Evolutionary conservation across 2,329 filamentous ascomycete species (phyloP).

Genomic region (Scytalidium sp.): DNA sequence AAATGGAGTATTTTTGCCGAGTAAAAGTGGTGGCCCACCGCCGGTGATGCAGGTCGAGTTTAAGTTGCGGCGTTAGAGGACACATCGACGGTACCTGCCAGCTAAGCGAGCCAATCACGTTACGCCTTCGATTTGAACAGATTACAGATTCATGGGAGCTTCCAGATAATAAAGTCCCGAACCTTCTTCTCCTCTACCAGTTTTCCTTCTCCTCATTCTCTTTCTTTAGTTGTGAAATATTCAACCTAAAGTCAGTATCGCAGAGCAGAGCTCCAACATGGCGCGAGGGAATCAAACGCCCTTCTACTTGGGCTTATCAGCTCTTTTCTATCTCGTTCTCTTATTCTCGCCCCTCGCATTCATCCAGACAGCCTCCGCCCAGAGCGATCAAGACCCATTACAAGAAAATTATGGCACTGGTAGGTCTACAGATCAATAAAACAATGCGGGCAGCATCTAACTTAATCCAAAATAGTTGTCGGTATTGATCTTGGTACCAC

Average conservation of each 20-base stretch:
- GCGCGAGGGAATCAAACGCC: conserved; percentile 61
- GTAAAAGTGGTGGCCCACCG: not conserved
- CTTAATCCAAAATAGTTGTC: conserved; percentile 57
- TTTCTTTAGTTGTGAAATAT: conserved; percentile 4
- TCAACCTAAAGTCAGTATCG: conserved; percentile 9
- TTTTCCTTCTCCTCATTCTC: conserved; percentile 10
- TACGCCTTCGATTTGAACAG: conserved; percentile 18
- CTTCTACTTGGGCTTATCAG: conserved; percentile 78
- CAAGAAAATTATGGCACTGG: conserved; percentile 75
- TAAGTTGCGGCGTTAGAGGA: conserved; percentile 8
- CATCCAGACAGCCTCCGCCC: conserved; percentile 69
- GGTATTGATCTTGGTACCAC: conserved; percentile 96
- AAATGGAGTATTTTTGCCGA: not conserved
- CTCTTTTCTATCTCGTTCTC: conserved; percentile 87
- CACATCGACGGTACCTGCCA: conserved; percentile 4
- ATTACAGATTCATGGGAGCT: conserved; percentile 19
- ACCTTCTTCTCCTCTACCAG: conserved; percentile 8
- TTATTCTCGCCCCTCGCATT: conserved; percentile 86
- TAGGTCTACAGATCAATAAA: conserved; percentile 26
- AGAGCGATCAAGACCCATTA: conserved; percentile 63
- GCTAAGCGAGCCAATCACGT: conserved; percentile 20
- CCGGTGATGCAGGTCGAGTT: conserved; percentile 1
- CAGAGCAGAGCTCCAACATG: conserved; percentile 41
- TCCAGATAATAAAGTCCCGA: conserved; percentile 15
- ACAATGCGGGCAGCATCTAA: conserved; percentile 6